Percentiles rank a stretch among this genome's conserved stretches.
These are phyloP conservation scores for Beauveria sp. DNA, from an alignment of 2,329 filamentous ascomycete species.

Conservation along the genomic window DNA sequence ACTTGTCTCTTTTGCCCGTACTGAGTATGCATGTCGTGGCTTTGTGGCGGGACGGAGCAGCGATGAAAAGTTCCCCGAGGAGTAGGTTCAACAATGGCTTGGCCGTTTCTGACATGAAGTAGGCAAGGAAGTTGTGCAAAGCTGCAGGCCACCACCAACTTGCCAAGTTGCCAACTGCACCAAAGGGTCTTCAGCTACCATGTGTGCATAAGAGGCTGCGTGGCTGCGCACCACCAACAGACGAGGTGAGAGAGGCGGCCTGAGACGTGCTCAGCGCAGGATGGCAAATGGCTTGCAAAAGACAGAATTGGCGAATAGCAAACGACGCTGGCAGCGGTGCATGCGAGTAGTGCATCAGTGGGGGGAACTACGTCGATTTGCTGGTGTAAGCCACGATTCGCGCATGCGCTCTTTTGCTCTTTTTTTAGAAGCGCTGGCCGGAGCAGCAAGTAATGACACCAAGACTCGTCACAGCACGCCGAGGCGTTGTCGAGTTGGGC, in stretches of 20 bases:
- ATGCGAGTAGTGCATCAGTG: background rate
- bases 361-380: background rate
- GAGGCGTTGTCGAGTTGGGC: too few relatives aligned
- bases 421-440: background rate
- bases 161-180: too few relatives aligned
- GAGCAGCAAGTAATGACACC: background rate
- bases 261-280: too few relatives aligned
- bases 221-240: too few relatives aligned
- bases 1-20: background rate
- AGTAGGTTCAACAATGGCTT: background rate
- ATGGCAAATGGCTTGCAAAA: too few relatives aligned
- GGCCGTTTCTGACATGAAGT: too few relatives aligned
- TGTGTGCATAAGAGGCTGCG: too few relatives aligned
- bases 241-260: too few relatives aligned
- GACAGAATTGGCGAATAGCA: too few relatives aligned
- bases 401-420: background rate
- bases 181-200: too few relatives aligned
- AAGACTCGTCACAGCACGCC: background rate
- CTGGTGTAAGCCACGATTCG: slow-evolving; percentile 2
- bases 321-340: background rate
- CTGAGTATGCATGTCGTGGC: background rate
- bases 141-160: too few relatives aligned
- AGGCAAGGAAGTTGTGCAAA: too few relatives aligned
- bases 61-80: background rate
- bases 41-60: background rate